Conservation (phyloP, 306 rosid species). For the Sphenostylis stenocarpa region DNA sequence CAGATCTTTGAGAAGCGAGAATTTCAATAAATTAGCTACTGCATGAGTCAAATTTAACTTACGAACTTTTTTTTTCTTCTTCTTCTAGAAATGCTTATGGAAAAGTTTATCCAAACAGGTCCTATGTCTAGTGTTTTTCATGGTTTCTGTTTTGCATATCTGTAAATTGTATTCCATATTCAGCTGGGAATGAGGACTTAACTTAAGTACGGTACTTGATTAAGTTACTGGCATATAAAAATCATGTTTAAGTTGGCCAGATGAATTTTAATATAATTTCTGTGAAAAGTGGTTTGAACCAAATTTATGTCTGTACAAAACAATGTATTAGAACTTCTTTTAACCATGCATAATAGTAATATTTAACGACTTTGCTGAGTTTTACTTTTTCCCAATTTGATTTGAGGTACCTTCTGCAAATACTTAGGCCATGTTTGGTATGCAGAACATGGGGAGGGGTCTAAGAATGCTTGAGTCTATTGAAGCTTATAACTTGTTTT, state of each 20-base stretch:
- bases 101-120: background rate
- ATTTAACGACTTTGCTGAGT: background rate
- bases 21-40: too few species aligned
- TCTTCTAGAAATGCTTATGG: background rate
- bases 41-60: too few species aligned
- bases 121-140: background rate
- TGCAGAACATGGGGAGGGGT: background rate
- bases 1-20: background rate
- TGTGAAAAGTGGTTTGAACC: conserved; percentile 1
- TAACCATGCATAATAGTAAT: background rate
- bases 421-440: background rate
- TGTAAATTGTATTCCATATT: conserved; percentile 14
- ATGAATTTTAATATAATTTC: background rate
- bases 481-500: conserved; percentile 8
- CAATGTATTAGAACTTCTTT: background rate
- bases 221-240: background rate
- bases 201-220: background rate
- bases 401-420: conserved; percentile 8
- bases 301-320: background rate
- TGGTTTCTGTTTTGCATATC: conserved; percentile 1
- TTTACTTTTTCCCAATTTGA: background rate
- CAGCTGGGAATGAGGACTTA: background rate
- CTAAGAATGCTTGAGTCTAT: background rate
- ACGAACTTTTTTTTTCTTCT: too few species aligned
- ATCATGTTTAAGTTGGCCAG: background rate